Conservation (phyloP, 805 yeast species). For the Metschnikowia hibisci region DNA sequence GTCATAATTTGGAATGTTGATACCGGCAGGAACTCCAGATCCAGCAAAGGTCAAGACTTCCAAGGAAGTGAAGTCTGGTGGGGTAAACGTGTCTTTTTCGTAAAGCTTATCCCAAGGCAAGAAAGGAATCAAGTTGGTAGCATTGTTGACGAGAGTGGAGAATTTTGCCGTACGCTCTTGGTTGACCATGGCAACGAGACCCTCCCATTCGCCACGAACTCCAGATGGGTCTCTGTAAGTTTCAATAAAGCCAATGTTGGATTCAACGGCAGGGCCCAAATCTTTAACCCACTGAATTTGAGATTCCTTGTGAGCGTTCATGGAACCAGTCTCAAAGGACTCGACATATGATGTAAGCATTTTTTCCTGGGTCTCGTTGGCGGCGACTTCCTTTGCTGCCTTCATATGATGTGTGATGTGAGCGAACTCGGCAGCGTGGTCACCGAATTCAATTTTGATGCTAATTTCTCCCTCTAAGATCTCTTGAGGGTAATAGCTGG, state of each 20-base stretch:
- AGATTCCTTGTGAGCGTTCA: slow-evolving; percentile 79
- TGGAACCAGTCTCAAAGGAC: slow-evolving; percentile 76
- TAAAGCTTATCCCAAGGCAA: slow-evolving; percentile 76
- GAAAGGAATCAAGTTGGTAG: slow-evolving; percentile 56
- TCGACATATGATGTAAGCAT: slow-evolving; percentile 65
- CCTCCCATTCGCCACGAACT: slow-evolving; percentile 92
- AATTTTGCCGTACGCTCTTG: slow-evolving; percentile 82
- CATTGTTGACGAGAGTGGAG: slow-evolving; percentile 61
- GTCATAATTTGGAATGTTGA: slow-evolving; percentile 89
- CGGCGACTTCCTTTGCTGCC: slow-evolving; percentile 58
- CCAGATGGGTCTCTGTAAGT: slow-evolving; percentile 92
- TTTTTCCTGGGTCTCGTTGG: slow-evolving; percentile 65
- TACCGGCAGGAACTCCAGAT: slow-evolving; percentile 89
- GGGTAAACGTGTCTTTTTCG: slow-evolving; percentile 82
- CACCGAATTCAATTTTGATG: slow-evolving; percentile 67
- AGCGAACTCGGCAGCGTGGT: slow-evolving; percentile 63
- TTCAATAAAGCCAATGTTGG: slow-evolving; percentile 87
- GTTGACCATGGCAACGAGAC: slow-evolving; percentile 85
- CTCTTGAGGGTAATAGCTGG: slow-evolving; percentile 50
- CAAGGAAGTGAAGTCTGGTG: slow-evolving; percentile 89
- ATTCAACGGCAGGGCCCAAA: slow-evolving; percentile 63
- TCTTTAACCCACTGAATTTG: slow-evolving; percentile 89
- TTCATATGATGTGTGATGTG: slow-evolving; percentile 53
- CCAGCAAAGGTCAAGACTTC: slow-evolving; percentile 90
- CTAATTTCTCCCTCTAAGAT: slow-evolving; percentile 35